Percentiles rank a stretch among this genome's conserved stretches.
Evolutionary conservation across 116 monocot species (phyloP).

Genomic region (Zostera marina): DNA sequence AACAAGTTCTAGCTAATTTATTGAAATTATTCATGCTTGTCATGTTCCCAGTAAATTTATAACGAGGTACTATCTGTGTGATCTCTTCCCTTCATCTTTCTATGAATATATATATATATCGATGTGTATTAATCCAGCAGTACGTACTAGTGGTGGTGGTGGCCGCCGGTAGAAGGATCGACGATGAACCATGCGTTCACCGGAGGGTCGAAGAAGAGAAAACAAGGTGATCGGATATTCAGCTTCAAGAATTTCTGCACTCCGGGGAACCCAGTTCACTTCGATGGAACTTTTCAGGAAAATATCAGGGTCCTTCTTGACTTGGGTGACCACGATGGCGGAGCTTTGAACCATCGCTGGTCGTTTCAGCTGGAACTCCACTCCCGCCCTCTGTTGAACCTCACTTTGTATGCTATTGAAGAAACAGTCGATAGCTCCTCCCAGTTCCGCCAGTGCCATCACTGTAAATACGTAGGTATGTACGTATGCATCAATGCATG

Average conservation of each 20-base stretch:
- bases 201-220: conserved; percentile 35
- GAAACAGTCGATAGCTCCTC: conserved; percentile 34
- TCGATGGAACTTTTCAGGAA: conserved; percentile 32
- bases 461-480: conserved; percentile 49
- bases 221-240: conserved; percentile 37
- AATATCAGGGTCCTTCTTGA: conserved; percentile 40
- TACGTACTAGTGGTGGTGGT: background rate
- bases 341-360: conserved; percentile 18
- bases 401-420: conserved; percentile 47
- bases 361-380: conserved; percentile 61
- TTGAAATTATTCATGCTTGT: background rate
- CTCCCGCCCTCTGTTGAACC: conserved; percentile 11
- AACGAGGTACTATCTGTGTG: background rate
- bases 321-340: conserved; percentile 21
- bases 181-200: conserved; percentile 4
- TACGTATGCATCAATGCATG: background rate
- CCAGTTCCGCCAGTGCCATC: conserved; percentile 22
- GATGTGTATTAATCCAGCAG: no score
- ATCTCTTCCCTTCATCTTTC: background rate
- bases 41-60: conserved; percentile 2
- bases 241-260: conserved; percentile 50
- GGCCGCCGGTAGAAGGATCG: background rate
- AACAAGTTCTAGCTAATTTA: background rate
- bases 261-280: conserved; percentile 27
- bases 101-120: background rate